Evolutionary conservation across 805 yeast genomes (phyloP), one percentile per base, ranked within the genome.

Genomic region (Ogataea nitratoaversa): DNA sequence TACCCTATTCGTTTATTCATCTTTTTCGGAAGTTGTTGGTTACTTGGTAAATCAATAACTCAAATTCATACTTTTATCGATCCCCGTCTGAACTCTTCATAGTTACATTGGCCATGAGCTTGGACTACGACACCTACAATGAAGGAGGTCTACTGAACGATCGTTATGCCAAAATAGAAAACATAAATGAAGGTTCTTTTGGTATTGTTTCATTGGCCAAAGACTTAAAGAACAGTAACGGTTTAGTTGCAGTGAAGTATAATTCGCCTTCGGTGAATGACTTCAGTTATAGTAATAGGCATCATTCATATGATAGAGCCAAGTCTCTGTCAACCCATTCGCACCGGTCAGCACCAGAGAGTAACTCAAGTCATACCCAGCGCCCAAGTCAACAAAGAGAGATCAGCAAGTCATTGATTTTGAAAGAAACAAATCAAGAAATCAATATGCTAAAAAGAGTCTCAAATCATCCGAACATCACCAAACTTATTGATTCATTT

Each of bases 181-280:
- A 81, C 56, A 76, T 91, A 43, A 86, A 90, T 56, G 90, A 87
- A 60, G 98, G 98, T 23, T 87, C 97, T 0, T 91, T 87, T 62
- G 98, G 98, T 37, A 75, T 84, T 34, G 98, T 91, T 8, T 80
- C 95, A 2, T 71, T 91, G 19, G 97, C 96, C 8, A 80, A 79
- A 53, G 96, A 91, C 60, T 70, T 72, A 19, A 63, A 67, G 29
- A 43, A 57, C 23, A 51, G 59, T 23, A 54, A 68, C 46, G 66
- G 68, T 40, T 63, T 84, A 35, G 95, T 85, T 22, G 98, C 97
- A 3, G 79, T 91, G 45, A 90, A 91, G 64, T 86, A 85, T 58
- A 82, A 89, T 40, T 82, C 79, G 51, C 82, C 85, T 17, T 55
- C 74, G 19, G 75, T 74, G 32, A 67, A 68, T 41, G 64, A 65